Evolutionary conservation across 2,329 filamentous ascomycete species (phyloP).

Genomic region (Epichloe gansuensis): DNA sequence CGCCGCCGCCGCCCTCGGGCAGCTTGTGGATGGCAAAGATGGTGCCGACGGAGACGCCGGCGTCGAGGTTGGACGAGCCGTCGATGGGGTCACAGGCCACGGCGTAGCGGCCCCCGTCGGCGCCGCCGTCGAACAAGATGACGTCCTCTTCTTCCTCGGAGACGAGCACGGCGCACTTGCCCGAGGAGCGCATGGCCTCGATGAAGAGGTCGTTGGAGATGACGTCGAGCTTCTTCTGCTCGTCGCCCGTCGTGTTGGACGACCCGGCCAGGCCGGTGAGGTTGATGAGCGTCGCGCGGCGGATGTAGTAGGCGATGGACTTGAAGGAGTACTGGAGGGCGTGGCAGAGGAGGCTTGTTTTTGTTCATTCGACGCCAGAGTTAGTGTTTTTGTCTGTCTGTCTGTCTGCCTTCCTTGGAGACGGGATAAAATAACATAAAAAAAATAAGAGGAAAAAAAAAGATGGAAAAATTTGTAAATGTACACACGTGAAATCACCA

Average conservation of each 20-base stretch:
- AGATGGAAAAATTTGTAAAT: background rate
- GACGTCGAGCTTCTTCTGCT: constrained; percentile 99
- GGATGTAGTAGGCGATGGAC: constrained; percentile 98
- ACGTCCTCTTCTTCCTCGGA: constrained; percentile 94
- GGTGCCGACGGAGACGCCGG: constrained; percentile 92
- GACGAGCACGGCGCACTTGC: constrained; percentile 82
- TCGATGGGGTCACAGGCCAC: constrained; percentile 98
- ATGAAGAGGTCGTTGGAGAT: constrained; percentile 98
- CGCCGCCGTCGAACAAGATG: constrained; percentile 72
- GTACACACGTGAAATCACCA: constrained; percentile 86
- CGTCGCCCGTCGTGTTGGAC: constrained; percentile 89
- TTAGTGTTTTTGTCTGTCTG: background rate
- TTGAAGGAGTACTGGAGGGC: constrained; percentile 99
- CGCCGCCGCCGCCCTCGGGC: constrained; percentile 44
- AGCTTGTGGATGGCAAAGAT: constrained; percentile 95
- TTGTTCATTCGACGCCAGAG: background rate
- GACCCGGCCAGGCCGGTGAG: constrained; percentile 89
- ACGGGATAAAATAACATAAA: background rate
- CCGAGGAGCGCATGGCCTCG: constrained; percentile 83
- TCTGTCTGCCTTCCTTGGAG: too few relatives aligned
- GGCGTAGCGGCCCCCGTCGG: constrained; percentile 70
- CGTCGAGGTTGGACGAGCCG: constrained; percentile 93
- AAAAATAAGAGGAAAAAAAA: constrained; percentile 7
- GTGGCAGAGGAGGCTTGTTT: constrained; percentile 80
- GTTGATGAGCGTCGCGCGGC: constrained; percentile 87